phyloP scores from a whole-genome alignment of 768 basidiomycete species.

The Trametes meyenii region DNA sequence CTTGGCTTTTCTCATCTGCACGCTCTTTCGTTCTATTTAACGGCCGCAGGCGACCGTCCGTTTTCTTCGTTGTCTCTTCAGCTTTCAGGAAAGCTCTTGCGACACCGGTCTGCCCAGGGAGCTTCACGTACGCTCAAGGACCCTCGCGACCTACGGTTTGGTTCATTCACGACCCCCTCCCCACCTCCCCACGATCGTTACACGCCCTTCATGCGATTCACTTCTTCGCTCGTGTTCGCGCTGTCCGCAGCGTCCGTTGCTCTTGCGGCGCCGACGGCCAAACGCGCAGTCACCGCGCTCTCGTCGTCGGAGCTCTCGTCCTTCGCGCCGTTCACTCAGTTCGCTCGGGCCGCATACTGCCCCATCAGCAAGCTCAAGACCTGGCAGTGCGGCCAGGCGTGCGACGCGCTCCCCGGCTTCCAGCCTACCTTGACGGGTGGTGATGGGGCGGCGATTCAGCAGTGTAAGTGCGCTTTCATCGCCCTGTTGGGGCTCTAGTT shows the following conservation, averaged over 20 bases:
- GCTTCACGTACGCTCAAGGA: neutral
- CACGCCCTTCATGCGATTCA: conserved; percentile 8
- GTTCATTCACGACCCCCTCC: neutral
- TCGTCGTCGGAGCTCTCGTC: conserved; percentile 38
- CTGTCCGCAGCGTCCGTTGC: conserved; percentile 4
- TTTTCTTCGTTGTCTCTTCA: conserved; percentile 3
- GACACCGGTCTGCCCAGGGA: neutral
- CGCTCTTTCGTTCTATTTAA: conserved; percentile 6
- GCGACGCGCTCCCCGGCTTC: conserved; percentile 45
- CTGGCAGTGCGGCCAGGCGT: conserved; percentile 54
- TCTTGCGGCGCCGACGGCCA: conserved; percentile 2
- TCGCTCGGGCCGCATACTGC: conserved; percentile 64
- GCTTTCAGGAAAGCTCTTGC: conserved; percentile 4
- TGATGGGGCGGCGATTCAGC: conserved; percentile 50
- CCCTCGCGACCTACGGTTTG: neutral
- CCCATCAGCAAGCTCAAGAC: conserved; percentile 37
- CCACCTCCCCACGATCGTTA: neutral
- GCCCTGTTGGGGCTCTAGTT: neutral
- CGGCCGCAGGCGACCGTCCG: conserved; percentile 15
- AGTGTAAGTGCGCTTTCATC: conserved; percentile 38
- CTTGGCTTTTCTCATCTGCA: neutral
- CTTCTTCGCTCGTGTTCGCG: neutral
- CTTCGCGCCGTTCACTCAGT: conserved; percentile 51
- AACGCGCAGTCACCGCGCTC: conserved; percentile 29
- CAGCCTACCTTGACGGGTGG: conserved; percentile 51